Conservation (phyloP, 768 basidiomycete genomes). For the Mycena olivaceomarginata region DNA sequence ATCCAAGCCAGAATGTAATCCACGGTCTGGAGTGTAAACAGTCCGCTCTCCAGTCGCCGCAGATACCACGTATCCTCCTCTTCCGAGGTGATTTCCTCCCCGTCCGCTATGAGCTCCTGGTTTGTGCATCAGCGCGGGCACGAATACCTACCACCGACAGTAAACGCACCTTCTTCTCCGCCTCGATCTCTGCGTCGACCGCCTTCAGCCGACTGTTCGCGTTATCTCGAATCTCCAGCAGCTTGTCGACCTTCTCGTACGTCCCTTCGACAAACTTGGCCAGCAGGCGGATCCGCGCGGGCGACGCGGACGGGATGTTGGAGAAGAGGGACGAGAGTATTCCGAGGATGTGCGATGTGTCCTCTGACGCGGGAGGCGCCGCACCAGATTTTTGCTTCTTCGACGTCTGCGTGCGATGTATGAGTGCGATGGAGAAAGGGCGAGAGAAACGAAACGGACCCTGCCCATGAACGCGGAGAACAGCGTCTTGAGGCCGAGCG, state of each 20-base stretch:
- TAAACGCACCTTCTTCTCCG: conserved; percentile 80
- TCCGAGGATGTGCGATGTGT: conserved; percentile 91
- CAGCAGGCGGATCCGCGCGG: conserved; percentile 86
- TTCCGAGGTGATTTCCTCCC: conserved; percentile 74
- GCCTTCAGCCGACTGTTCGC: conserved; percentile 75
- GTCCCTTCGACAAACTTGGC: conserved; percentile 95
- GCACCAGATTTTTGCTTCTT: conserved; percentile 79
- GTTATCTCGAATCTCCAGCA: conserved; percentile 90
- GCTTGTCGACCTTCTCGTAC: conserved; percentile 96
- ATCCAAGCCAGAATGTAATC: conserved; percentile 98
- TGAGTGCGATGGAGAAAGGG: not conserved
- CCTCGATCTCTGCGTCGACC: conserved; percentile 80
- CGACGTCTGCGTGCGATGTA: conserved; percentile 55
- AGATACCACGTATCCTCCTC: conserved; percentile 90
- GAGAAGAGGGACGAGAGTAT: conserved; percentile 92
- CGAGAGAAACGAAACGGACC: conserved; percentile 60
- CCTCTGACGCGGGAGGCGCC: conserved; percentile 79
- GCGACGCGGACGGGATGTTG: conserved; percentile 91
- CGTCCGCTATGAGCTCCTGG: conserved; percentile 74
- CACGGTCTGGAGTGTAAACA: conserved; percentile 92
- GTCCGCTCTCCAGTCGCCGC: conserved; percentile 89
- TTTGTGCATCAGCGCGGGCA: too few relatives aligned
- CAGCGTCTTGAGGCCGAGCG: conserved; percentile 90
- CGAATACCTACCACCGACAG: too few relatives aligned
- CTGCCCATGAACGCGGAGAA: conserved; percentile 97